Percentiles rank a stretch among this genome's conserved stretches.
phyloP scores from a whole-genome alignment of 768 basidiomycete genomes.

The Steccherinum ochraceum region DNA sequence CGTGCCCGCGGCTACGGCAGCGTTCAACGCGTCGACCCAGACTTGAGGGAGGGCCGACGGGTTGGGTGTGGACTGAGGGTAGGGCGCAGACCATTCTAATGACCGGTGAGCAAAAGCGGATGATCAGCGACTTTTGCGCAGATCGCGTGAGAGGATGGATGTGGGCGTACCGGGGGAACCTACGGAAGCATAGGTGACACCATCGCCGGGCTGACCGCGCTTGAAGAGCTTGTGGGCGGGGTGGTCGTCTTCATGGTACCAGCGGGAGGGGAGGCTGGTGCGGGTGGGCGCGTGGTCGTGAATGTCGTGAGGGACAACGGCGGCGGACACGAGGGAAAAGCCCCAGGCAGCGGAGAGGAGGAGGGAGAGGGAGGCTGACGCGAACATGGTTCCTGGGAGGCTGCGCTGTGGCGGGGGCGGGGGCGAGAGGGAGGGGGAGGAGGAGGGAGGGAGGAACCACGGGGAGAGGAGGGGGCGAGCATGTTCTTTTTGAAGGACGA shows the following conservation, averaged over 20 bases:
- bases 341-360: conserved; percentile 20
- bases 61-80: conserved; percentile 50
- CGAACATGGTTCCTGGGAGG: conserved; percentile 5
- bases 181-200: conserved; percentile 42
- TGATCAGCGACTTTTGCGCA: no score
- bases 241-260: conserved; percentile 62
- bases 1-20: conserved; percentile 58
- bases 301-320: conserved; percentile 16
- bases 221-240: conserved; percentile 58
- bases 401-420: conserved; percentile 6
- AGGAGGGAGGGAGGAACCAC: conserved; percentile 27
- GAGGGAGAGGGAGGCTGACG: conserved; percentile 15
- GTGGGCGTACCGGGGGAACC: conserved; percentile 49
- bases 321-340: conserved; percentile 7
- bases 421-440: conserved; percentile 29
- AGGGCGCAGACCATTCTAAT: conserved; percentile 63
- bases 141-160: neutral
- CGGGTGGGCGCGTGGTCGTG: conserved; percentile 14
- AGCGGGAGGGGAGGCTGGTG: conserved; percentile 28
- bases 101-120: no score
- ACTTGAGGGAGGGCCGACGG: conserved; percentile 45
- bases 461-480: neutral
- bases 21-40: conserved; percentile 70
- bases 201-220: conserved; percentile 40
- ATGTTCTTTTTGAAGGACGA: neutral